Percentiles rank a stretch among this genome's conserved stretches.
These are phyloP conservation scores for Pleoardoris graminearum DNA, from an alignment of 2,329 filamentous ascomycete species.

Conservation along the genomic window DNA sequence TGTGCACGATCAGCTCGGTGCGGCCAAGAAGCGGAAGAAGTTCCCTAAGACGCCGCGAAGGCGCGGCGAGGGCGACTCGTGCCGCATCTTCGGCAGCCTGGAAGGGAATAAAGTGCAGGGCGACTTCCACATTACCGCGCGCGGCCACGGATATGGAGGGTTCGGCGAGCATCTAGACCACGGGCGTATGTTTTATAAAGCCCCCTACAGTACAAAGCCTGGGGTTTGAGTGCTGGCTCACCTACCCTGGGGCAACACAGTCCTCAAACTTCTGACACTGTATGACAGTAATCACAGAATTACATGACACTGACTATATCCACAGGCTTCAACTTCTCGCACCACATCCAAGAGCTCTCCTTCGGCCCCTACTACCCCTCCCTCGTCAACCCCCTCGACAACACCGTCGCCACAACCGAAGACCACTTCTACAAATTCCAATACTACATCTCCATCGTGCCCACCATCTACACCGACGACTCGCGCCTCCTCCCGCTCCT, in stretches of 20 bases:
- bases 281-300: no score
- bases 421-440: conserved; percentile 93
- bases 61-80: conserved; percentile 67
- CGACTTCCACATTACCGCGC: conserved; percentile 95
- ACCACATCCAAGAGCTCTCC: conserved; percentile 92
- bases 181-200: conserved; percentile 63
- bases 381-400: conserved; percentile 90
- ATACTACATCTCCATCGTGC: conserved; percentile 94
- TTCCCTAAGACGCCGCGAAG: conserved; percentile 75
- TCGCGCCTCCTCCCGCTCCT: conserved; percentile 53
- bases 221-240: no score
- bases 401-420: conserved; percentile 75
- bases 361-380: conserved; percentile 97
- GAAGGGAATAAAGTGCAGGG: conserved; percentile 97
- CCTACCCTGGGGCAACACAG: no score
- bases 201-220: no score
- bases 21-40: conserved; percentile 66
- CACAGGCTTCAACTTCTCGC: conserved; percentile 93
- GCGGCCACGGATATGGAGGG: conserved; percentile 92
- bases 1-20: conserved; percentile 85
- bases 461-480: conserved; percentile 77
- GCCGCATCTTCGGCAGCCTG: conserved; percentile 85
- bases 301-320: conserved; percentile 10
- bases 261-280: no score
- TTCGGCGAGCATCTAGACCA: conserved; percentile 82